Percentiles rank a stretch among this genome's conserved stretches.
Conservation (phyloP, 2,329 filamentous ascomycete genomes). For the Metarhizium sp. region DNA sequence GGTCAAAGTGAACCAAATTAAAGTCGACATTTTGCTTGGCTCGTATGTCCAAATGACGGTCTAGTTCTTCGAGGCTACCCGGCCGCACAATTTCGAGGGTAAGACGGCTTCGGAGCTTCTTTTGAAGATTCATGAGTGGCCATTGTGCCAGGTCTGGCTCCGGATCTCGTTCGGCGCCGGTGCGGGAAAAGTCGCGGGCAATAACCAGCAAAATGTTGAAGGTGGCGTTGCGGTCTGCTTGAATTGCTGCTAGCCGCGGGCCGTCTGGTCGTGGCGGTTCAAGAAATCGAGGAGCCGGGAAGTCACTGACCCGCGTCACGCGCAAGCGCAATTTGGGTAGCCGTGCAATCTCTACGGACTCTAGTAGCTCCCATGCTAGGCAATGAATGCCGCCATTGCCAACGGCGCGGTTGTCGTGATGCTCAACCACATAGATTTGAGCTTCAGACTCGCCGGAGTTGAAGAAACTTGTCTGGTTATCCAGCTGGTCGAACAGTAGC, state of each 20-base stretch:
- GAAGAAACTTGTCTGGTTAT: conserved; percentile 8
- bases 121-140: conserved; percentile 19
- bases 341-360: conserved; percentile 9
- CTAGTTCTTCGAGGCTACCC: conserved; percentile 16
- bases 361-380: conserved; percentile 19
- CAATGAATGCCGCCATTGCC: conserved; percentile 14
- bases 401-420: conserved; percentile 10
- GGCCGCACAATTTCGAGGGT: conserved; percentile 16
- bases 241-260: conserved; percentile 11
- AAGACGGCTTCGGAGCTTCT: conserved; percentile 16
- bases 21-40: conserved; percentile 14
- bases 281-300: conserved; percentile 7
- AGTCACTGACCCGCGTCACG: conserved; percentile 17
- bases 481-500: conserved; percentile 12
- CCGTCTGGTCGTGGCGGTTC: background rate
- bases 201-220: conserved; percentile 19
- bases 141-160: conserved; percentile 20
- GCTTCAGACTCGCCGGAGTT: conserved; percentile 7
- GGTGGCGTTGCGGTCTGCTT: conserved; percentile 10
- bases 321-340: conserved; percentile 13
- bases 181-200: conserved; percentile 16
- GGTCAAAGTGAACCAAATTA: conserved; percentile 19
- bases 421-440: conserved; percentile 17
- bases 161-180: conserved; percentile 16
- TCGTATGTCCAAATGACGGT: conserved; percentile 12